Evolutionary conservation across 352 stramenopile genomes (phyloP).

Genomic region (Phytophthora pinifolia): DNA sequence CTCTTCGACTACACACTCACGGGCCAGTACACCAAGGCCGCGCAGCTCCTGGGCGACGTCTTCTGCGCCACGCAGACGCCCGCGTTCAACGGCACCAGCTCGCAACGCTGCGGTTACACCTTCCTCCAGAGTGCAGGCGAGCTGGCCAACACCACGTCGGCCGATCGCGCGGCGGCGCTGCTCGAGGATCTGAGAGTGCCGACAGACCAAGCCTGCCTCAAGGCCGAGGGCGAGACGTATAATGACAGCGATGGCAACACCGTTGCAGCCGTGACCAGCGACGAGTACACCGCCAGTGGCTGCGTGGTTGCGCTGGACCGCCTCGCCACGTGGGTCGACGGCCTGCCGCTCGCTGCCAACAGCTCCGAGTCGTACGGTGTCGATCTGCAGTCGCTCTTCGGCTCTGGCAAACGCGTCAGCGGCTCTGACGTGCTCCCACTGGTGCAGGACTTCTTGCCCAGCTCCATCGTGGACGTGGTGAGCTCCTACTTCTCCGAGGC

Average conservation of each 20-base stretch:
- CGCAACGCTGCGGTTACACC: constrained; percentile 59
- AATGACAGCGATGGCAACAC: constrained; percentile 36
- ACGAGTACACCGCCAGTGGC: constrained; percentile 34
- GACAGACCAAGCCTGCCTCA: constrained; percentile 50
- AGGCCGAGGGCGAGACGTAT: constrained; percentile 51
- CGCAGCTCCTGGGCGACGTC: constrained; percentile 52
- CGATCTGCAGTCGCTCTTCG: constrained; percentile 46
- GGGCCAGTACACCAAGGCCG: constrained; percentile 53
- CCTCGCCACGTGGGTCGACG: constrained; percentile 44
- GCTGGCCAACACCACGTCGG: constrained; percentile 35
- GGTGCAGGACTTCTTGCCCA: constrained; percentile 40
- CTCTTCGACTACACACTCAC: constrained; percentile 63
- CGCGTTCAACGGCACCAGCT: constrained; percentile 34
- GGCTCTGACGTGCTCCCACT: constrained; percentile 45
- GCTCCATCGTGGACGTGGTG: constrained; percentile 28
- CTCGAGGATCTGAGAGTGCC: constrained; percentile 50
- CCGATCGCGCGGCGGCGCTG: constrained; percentile 37
- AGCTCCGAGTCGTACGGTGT: constrained; percentile 28
- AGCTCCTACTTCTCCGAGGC: constrained; percentile 38
- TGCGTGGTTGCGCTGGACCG: constrained; percentile 54
- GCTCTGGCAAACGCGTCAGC: constrained; percentile 36
- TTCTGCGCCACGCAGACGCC: constrained; percentile 54
- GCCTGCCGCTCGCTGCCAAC: constrained; percentile 35
- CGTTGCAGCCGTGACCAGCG: constrained; percentile 23
- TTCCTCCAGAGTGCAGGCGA: constrained; percentile 37